A percentile compares a stretch with the other conserved stretches of the same genome.
Conservation (phyloP, 805 yeast genomes). For the Lipomyces mesembrius region DNA sequence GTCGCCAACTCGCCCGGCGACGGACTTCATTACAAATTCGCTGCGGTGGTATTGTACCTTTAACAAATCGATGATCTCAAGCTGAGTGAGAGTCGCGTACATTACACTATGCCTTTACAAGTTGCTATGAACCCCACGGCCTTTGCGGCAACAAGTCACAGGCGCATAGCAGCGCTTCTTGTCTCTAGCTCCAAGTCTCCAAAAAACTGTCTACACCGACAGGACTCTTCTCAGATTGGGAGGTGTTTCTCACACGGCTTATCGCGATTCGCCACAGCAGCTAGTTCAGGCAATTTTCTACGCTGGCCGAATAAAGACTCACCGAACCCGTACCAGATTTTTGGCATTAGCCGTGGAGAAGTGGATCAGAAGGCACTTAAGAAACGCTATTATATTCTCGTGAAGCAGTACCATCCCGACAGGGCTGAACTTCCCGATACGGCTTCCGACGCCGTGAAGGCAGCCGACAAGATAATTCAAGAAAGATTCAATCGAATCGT, state of each 20-base stretch:
- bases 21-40: background rate
- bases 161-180: background rate
- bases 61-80: background rate
- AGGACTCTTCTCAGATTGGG: background rate
- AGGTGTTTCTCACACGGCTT: background rate
- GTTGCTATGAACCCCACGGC: background rate
- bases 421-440: slow-evolving; percentile 44
- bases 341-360: slow-evolving; percentile 50
- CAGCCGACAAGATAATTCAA: slow-evolving; percentile 28
- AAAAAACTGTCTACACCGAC: background rate
- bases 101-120: background rate
- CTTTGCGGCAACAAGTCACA: background rate
- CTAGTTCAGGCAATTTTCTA: slow-evolving; percentile 45
- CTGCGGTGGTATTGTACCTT: background rate
- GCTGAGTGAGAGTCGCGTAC: background rate
- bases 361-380: slow-evolving; percentile 52
- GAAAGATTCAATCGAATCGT: slow-evolving; percentile 61
- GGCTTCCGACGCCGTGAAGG: slow-evolving; percentile 48
- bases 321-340: slow-evolving; percentile 76
- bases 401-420: slow-evolving; percentile 87
- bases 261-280: background rate
- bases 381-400: slow-evolving; percentile 59
- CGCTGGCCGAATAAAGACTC: slow-evolving; percentile 62
- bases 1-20: background rate
- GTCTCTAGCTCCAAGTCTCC: background rate